A percentile compares a stretch with the other conserved stretches of the same genome.
These are phyloP conservation scores for Plasmopara halstedii DNA, from an alignment of 352 stramenopile genomes.

Conservation along the genomic window DNA sequence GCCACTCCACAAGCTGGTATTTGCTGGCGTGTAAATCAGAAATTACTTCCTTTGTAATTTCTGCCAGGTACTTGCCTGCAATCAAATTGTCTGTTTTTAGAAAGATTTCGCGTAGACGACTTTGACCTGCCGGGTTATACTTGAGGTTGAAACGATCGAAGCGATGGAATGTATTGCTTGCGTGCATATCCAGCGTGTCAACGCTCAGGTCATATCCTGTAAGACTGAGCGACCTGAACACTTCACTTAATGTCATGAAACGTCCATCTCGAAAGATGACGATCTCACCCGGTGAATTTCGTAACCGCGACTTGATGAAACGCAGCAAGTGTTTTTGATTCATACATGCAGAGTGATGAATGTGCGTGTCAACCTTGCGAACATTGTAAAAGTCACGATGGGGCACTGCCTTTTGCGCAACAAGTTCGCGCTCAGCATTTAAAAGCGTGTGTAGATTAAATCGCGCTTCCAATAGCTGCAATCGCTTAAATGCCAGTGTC, in stretches of 20 bases:
- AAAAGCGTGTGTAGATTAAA: conserved; percentile 97
- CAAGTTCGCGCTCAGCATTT: conserved; percentile 92
- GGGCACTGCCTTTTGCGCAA: conserved; percentile 93
- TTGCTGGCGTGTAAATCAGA: conserved; percentile 85
- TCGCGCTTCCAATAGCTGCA: conserved; percentile 84
- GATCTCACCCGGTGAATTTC: conserved; percentile 84
- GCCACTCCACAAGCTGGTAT: conserved; percentile 93
- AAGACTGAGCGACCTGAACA: conserved; percentile 90
- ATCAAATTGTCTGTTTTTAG: conserved; percentile 99
- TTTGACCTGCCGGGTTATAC: conserved; percentile 95
- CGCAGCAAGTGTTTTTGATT: conserved; percentile 94
- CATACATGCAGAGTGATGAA: conserved; percentile 96
- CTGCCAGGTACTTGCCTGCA: conserved; percentile 91
- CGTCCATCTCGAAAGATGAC: conserved; percentile 94
- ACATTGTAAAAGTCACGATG: conserved; percentile 99
- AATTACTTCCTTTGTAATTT: conserved; percentile 94
- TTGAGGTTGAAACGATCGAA: conserved; percentile 99
- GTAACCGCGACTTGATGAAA: conserved; percentile 84
- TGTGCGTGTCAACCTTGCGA: conserved; percentile 98
- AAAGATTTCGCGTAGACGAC: conserved; percentile 96
- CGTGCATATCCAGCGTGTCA: conserved; percentile 98
- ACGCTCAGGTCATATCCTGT: conserved; percentile 98
- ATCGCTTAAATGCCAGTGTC: conserved; percentile 77
- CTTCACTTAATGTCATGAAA: conserved; percentile 94
- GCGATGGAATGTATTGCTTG: conserved; percentile 98